Conservation (phyloP, 2,329 filamentous ascomycete genomes). For the Colletotrichum sp. region DNA sequence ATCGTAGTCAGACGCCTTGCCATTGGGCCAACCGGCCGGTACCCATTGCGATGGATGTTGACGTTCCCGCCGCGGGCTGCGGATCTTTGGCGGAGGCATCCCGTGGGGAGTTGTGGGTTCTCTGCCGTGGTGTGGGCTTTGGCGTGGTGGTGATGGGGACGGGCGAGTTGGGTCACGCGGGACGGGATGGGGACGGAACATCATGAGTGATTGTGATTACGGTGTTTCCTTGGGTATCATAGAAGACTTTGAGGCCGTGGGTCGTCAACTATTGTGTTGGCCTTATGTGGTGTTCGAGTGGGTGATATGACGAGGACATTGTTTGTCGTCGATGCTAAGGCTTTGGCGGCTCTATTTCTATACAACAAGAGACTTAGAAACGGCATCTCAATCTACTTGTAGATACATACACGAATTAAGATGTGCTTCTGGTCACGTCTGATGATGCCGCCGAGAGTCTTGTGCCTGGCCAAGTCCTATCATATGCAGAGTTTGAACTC, state of each 20-base stretch:
- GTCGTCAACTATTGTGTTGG: background rate
- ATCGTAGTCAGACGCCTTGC: constrained; percentile 45
- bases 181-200: background rate
- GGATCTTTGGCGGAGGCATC: background rate
- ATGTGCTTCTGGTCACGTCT: background rate
- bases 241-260: background rate
- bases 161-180: background rate
- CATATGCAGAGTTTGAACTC: background rate
- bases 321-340: background rate
- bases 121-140: background rate
- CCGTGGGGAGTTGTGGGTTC: background rate
- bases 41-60: background rate
- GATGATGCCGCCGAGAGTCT: background rate
- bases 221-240: background rate
- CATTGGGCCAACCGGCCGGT: constrained; percentile 34
- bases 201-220: background rate
- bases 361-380: background rate
- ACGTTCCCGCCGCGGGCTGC: background rate
- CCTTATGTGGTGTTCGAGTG: background rate
- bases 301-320: background rate
- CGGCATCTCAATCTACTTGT: background rate
- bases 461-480: background rate
- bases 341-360: background rate
- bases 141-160: background rate
- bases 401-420: background rate